Base-by-base conservation (phyloP, 1,284 basidiomycete genomes). In the Moesziomyces sp. region DNA sequence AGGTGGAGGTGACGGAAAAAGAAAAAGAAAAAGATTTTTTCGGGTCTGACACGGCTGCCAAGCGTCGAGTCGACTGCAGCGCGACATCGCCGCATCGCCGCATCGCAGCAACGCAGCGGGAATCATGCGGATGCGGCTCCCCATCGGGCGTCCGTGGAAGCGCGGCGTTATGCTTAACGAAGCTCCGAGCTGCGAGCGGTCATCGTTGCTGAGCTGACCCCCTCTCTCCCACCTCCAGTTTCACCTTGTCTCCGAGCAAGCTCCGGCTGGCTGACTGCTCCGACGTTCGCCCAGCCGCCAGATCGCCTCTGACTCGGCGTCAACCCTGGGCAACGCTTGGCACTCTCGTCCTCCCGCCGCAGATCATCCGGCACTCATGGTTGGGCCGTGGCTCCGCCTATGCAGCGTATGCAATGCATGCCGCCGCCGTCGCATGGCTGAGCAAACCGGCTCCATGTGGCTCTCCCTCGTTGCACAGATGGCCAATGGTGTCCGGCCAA, bases 111-210 rank as follows among this genome's bases (percentile, higher is more conserved):
- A 30, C 46, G 46, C 46, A 24, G 16, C 46, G 24, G 46, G 18
- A 47, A 47, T 47, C 46, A 47, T 47, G 46, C 46, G 26, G 24
- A 19, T 47, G 30, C 30, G 30, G 30, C 30, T 23, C 18, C 6
- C 24, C 7, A 11, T 3, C 38, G 11, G 38, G 38, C 16, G 14
- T 40, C 46, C 46, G 46, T 47, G 46, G 46, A 47, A 26, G 23
- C 13, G 16, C 21, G 26, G 46, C 38, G 11, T 47, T 47, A 24
- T 47, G 46, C 46, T 47, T 23, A 30, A 28, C 46, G 9, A 16
- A 28, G 23, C 35, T 14, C 4, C 35, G 16, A 7, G 26, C 6
- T 18, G 16, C 16, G 16, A 16, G 38, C 38, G 38, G 38, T 40
- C 38, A 40, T 40, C 16, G 38, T 16, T 40, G 38, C 38, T 40